phyloP scores from a whole-genome alignment of 805 yeast genomes.

The Metschnikowia amazonensis region DNA sequence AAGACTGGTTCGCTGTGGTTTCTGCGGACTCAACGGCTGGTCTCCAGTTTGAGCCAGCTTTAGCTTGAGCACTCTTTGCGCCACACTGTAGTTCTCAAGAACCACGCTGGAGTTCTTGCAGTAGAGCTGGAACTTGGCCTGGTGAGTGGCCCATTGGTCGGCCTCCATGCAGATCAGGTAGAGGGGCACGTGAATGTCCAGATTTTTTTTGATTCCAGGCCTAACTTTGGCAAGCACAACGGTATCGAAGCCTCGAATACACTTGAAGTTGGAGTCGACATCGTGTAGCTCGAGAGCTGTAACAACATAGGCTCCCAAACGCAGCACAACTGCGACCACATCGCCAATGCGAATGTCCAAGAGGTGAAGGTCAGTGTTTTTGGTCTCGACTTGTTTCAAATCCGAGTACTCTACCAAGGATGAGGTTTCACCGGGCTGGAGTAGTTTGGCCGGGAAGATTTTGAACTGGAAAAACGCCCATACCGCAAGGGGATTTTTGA shows the following conservation, averaged over 20 bases:
- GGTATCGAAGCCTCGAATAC: slow-evolving; percentile 60
- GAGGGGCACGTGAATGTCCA: slow-evolving; percentile 23
- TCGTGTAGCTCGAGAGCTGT: slow-evolving; percentile 39
- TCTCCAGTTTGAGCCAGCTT: background rate
- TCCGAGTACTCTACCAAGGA: slow-evolving; percentile 39
- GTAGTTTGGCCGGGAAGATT: slow-evolving; percentile 48
- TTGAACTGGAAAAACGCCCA: slow-evolving; percentile 52
- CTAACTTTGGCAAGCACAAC: slow-evolving; percentile 33
- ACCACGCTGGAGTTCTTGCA: slow-evolving; percentile 21
- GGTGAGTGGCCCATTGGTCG: slow-evolving; percentile 37
- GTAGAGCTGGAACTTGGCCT: slow-evolving; percentile 26
- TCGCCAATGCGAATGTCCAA: slow-evolving; percentile 61
- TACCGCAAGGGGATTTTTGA: slow-evolving; percentile 32
- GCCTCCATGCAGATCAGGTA: slow-evolving; percentile 37
- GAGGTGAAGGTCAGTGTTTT: slow-evolving; percentile 37
- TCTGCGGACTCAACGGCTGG: slow-evolving; percentile 6
- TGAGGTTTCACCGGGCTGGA: slow-evolving; percentile 26
- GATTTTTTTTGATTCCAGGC: slow-evolving; percentile 6
- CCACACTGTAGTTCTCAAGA: slow-evolving; percentile 13
- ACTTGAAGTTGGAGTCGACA: slow-evolving; percentile 32
- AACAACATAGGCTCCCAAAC: slow-evolving; percentile 34
- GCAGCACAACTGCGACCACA: slow-evolving; percentile 34
- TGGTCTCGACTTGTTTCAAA: slow-evolving; percentile 21
- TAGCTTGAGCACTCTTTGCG: slow-evolving; percentile 6
- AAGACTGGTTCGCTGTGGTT: slow-evolving; percentile 4